Base-by-base conservation (phyloP, 352 stramenopile genomes). In the Phytophthora sp. region DNA sequence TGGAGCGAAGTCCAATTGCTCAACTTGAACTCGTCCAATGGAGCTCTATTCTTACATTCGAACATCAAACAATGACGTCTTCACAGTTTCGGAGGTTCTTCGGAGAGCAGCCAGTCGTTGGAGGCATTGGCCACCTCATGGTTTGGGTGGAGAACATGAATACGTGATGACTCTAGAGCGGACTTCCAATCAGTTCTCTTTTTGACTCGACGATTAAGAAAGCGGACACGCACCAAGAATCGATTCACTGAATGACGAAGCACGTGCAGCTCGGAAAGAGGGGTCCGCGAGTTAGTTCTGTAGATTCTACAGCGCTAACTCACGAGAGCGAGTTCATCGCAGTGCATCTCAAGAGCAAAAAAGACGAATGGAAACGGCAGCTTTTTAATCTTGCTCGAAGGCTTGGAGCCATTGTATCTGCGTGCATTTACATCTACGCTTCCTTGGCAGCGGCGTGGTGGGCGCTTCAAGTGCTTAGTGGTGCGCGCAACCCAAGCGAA, bases 371-470 rank as follows among this genome's bases (percentile, higher is more conserved):
- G 34, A 60, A 54, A n/a, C 41, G 37, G 35, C 54, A 70, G n/a
- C 21, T 54, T 15, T 66, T 73, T 32, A 67, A 77, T n/a, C 12
- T 77, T 30, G 6, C 21, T 5, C 52, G 69, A 34, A 54, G 69
- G 9, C 23, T 74, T 7, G 48, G 55, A 15, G 52, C 54, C 0
- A 27, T 74, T 8, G 51, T 28, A 4, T 66, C 69, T 1, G 55
- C 43, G 15, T 55, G 66, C 5, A 49, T 57, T 11, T 81, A 81
- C 45, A 52, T 73, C 4, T 67, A 66, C 49, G 39, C 61, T 11
- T 78, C 63, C 8, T 48, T 74, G 24, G 27, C 63, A n/a, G 72
- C 72, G 5, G 44, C 51, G 1, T 70, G 43, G 37, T 57, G 31
- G 30, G 54, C 72, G 12, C 10, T 76, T 6, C 28, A 54, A 11